Percentiles rank a stretch among this genome's conserved stretches.
These are phyloP conservation scores for Aschersonia sp. DNA, from an alignment of 2,329 filamentous ascomycete genomes.

Conservation along the genomic window DNA sequence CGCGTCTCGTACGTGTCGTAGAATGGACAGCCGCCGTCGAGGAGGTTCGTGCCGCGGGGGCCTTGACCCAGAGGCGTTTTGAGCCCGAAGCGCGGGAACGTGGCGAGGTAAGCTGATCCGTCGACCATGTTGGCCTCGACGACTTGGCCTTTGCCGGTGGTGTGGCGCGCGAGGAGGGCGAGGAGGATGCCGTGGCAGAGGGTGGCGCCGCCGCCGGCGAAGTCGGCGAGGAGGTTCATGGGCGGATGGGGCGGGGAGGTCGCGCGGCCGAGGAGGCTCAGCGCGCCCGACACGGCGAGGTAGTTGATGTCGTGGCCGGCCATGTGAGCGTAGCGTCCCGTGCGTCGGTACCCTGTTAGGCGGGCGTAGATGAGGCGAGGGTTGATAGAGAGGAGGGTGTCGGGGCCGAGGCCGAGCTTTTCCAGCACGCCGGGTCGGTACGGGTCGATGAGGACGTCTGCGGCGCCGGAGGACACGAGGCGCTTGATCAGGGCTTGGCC, in stretches of 20 bases:
- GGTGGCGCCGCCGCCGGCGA: constrained; percentile 74
- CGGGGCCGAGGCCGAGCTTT: constrained; percentile 63
- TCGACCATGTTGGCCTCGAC: constrained; percentile 98
- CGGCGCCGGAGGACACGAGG: constrained; percentile 48
- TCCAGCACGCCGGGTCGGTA: constrained; percentile 88
- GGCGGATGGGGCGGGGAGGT: constrained; percentile 64
- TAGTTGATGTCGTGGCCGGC: constrained; percentile 96
- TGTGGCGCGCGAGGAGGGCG: constrained; percentile 54
- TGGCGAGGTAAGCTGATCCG: constrained; percentile 64
- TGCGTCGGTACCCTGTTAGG: constrained; percentile 80
- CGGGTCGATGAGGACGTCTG: constrained; percentile 85
- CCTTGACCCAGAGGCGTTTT: constrained; percentile 48
- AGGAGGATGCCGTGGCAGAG: constrained; percentile 73
- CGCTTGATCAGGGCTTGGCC: constrained; percentile 54
- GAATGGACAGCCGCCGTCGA: constrained; percentile 78
- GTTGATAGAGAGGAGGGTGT: constrained; percentile 51
- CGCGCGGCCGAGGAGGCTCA: constrained; percentile 60
- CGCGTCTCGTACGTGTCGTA: constrained; percentile 82
- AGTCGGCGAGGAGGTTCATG: constrained; percentile 76
- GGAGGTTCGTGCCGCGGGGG: constrained; percentile 57
- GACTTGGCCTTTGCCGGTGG: constrained; percentile 62
- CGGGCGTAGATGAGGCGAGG: constrained; percentile 67
- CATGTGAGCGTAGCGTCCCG: constrained; percentile 77
- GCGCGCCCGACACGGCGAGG: constrained; percentile 70
- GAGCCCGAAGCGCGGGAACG: constrained; percentile 56